Evolutionary conservation across 345 rosid species (phyloP), one percentile per base, ranked within the genome.

Genomic region (Ricinus communis): DNA sequence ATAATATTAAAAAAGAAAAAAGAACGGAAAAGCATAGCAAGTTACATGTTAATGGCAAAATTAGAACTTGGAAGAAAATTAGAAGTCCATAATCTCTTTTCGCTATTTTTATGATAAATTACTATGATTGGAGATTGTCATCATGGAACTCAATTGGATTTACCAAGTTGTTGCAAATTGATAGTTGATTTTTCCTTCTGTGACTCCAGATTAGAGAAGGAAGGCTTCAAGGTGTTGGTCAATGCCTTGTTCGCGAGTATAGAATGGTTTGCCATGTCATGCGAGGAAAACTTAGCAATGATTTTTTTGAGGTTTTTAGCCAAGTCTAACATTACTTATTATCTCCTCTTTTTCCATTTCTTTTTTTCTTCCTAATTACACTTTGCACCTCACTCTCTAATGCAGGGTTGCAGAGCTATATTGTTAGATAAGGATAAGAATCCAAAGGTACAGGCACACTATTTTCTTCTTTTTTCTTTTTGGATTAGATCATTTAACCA

Each of bases 381-480:
- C 62, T 54, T 66, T 1, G 67, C 41, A 56, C 22, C 41, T 49
- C 0, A 11, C 47, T 8, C 68, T 59, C 21, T 50, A 25, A 70
- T 81, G 74, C 87, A 93, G 98, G 98, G 98, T 68, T 90, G 96
- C 85, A 87, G 98, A 80, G 98, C 98, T 75, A 81, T 91, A 57
- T 84, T 93, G 74, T 27, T 89, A 68, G 98, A 91, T 51, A 93
- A 93, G 80, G 98, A 87, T 80, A 88, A 69, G 81, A 93, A 86
- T 71, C 96, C 93, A 16, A 89, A 89, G 96, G 98, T 90, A 46
- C 62, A 43, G 46, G 13, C 41, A 46, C n/a, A n/a, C n/a, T n/a
- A n/a, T n/a, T n/a, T 77, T 8, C 46, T 60, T 38, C 47, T 1
- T 71, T 9, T n/a, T 45, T 52, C 51, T 28, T 15, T 27, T 13